Percentiles rank a stretch among this genome's conserved stretches.
These are phyloP conservation scores for Ichthyophonus hoferi DNA, from an alignment of 208 protist species.

Conservation along the genomic window DNA sequence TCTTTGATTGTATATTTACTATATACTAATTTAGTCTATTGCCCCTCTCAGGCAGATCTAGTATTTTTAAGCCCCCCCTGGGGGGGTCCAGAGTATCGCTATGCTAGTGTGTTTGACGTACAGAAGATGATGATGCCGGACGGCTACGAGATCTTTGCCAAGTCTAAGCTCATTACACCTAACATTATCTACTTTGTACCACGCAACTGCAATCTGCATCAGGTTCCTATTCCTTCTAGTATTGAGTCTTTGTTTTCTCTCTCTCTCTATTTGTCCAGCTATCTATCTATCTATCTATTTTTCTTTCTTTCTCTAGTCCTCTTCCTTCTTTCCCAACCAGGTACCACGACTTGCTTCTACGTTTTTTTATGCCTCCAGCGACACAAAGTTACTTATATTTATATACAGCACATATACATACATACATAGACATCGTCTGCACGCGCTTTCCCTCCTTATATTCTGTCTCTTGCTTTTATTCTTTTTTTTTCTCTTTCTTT, in stretches of 20 bases:
- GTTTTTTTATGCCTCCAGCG: no score
- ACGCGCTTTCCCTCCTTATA: neutral
- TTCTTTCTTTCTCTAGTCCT: neutral
- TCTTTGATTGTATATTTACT: no score
- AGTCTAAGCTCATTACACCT: conserved; percentile 45
- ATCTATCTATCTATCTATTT: neutral
- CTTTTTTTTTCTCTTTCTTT: neutral
- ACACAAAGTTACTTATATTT: no score
- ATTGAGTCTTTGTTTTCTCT: neutral
- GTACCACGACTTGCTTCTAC: no score
- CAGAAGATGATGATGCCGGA: conserved; percentile 44
- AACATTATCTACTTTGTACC: conserved; percentile 68
- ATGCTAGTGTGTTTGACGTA: conserved; percentile 41
- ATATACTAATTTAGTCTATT: no score
- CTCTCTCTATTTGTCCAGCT: neutral
- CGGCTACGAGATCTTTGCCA: conserved; percentile 54
- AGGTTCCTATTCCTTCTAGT: conserved; percentile 38
- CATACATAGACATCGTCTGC: no score
- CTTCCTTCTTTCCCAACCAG: no score
- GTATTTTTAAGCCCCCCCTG: conserved; percentile 73
- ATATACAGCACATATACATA: no score
- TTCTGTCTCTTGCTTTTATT: neutral
- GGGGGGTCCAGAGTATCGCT: conserved; percentile 66
- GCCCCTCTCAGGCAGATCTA: conserved; percentile 52
- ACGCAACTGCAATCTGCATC: conserved; percentile 44